Base-by-base conservation (phyloP, 495 filamentous ascomycete genomes). In the Penicillium nucicola region DNA sequence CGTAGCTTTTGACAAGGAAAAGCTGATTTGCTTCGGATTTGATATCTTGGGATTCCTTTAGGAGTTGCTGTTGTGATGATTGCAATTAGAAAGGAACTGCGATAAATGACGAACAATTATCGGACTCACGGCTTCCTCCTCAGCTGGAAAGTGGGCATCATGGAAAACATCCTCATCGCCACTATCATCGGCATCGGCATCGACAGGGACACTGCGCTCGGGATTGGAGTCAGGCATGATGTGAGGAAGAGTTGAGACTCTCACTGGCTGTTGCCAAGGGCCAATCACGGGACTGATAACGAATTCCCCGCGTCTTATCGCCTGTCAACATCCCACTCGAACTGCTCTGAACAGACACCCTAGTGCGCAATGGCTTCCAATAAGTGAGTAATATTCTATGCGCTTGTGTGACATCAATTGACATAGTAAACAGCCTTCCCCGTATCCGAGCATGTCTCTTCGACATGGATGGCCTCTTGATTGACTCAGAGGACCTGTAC, bases 401-500 rank as follows among this genome's bases (percentile, higher is more conserved):
- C 8, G 12, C 9, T 4, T 17, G 13, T 12, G 23, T 4, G 5
- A 25, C 32, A 22, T 5, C 30, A 15, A 52, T 53, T 64, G 38
- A 61, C 58, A 44, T 18, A 23, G 25, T 31, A 48, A 22, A 42
- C 33, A 88, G 85, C 53, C 78, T 84, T 19, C 90, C 89, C 19
- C 84, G 85, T 39, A 81, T 97, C 48, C 82, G 90, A 48, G 93
- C 93, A 50, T 96, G 91, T 71, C 85, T 99, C 50, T 99, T 99
- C 64, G 93, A 98, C 77, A 96, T 98, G 91, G 93, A 98, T 65
- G 93, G 93, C 36, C 85, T 98, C 22, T 79, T 98, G 15, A 84
- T 98, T 54, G 85, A 97, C 70, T 89, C 89, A 13, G 93, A 99
- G 61, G 95, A 99, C 66, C 79, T 87, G 49, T 97, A 97, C 75